These are phyloP conservation scores for Lentinula boryana DNA, from an alignment of 768 basidiomycete species.

Conservation along the genomic window DNA sequence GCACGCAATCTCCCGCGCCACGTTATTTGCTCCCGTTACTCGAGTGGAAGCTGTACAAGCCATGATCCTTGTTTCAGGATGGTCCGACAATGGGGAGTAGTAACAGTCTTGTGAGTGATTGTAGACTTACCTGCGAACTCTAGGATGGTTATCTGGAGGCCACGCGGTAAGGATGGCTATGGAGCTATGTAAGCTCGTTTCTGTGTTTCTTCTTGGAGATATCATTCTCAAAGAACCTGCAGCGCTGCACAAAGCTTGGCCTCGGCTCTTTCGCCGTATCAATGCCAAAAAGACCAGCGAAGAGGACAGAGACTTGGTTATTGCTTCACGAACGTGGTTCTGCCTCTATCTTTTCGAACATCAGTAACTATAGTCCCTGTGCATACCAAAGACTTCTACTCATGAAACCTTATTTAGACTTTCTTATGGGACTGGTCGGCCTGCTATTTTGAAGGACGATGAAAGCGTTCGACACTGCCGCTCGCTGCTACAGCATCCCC, in stretches of 20 bases:
- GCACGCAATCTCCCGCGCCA: constrained; percentile 76
- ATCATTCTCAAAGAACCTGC: constrained; percentile 1
- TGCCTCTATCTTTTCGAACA: constrained; percentile 92
- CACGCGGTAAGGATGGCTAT: constrained; percentile 98
- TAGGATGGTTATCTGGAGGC: constrained; percentile 88
- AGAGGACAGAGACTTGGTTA: constrained; percentile 73
- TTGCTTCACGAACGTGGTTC: constrained; percentile 87
- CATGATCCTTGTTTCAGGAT: constrained; percentile 41
- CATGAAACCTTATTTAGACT: constrained; percentile 44
- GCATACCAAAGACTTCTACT: not conserved
- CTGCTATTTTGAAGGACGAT: constrained; percentile 88
- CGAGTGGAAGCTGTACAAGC: constrained; percentile 88
- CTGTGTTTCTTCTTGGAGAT: not conserved
- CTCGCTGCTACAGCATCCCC: constrained; percentile 75
- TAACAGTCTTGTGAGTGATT: not conserved
- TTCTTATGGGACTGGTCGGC: constrained; percentile 92
- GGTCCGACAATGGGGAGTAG: not conserved
- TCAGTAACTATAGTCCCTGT: constrained; percentile 51
- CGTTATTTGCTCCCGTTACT: constrained; percentile 81
- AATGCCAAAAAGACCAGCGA: constrained; percentile 54
- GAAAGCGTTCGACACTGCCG: constrained; percentile 84
- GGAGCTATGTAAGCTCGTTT: constrained; percentile 66
- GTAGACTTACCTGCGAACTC: not conserved
- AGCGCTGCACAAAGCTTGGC: constrained; percentile 94
- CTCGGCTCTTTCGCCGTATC: constrained; percentile 74